Evolutionary conservation across 805 yeast species (phyloP), one percentile per base, ranked within the genome.

Genomic region (Diddensiella transvaalensis): DNA sequence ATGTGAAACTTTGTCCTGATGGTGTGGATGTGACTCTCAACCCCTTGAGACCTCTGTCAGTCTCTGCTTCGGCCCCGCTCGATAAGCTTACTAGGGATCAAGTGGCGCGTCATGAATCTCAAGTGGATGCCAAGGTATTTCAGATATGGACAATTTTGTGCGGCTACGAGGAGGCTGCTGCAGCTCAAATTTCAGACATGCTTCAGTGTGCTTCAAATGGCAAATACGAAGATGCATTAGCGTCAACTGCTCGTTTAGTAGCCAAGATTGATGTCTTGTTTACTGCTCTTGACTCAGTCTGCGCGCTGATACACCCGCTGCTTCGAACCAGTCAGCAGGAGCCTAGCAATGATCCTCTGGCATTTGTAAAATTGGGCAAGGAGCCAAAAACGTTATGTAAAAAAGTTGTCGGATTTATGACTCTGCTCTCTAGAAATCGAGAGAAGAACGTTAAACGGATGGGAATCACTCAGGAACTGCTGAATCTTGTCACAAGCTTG

Each of bases 111-210:
- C 63, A 80, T 55, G 96, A 91, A 63, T 73, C 75, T 40, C 76
- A 76, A 46, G 78, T 90, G 47, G 89, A 84, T 70, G 70, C 75
- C 4, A 69, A 73, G 19, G 73, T 80, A 11, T 66, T 73, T 43
- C 78, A 77, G 36, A 85, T 91, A 35, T 95, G 99, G 98, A 74
- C 87, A 18, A 82, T 87, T 0, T 71, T 95, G 24, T 88, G 95
- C 46, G 85, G 83, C 32, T 95, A 80, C 64, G 99, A 93, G 65
- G 99, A 90, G 63, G 81, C 82, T 15, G 78, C 96, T 2, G 98
- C 98, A 0, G 77, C 87, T 0, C 82, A 88, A 61, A 88, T 93
- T 15, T 85, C 96, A 2, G 91, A 87, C 56, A 90, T 93, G 96
- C 77, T 93, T 41, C 85, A 88, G 53, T 76, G 76, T 54, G 89